Base-by-base conservation (phyloP, 768 basidiomycete species). In the Leccinellum rugosiceps region DNA sequence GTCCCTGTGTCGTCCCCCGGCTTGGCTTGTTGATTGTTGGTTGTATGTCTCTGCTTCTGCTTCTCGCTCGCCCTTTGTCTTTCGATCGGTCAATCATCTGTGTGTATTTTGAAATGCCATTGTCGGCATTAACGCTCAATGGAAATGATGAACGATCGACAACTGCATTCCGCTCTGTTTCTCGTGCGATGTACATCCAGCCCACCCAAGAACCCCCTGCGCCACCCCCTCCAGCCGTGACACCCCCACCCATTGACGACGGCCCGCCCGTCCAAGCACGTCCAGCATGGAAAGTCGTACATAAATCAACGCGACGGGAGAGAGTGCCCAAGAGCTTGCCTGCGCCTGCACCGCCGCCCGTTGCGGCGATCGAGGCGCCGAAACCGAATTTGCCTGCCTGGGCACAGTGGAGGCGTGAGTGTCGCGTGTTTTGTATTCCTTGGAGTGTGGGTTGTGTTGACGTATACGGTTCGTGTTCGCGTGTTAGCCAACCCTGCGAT, bases 401-500 rank as follows among this genome's bases (percentile, higher is more conserved):
- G 90, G 83, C 90, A 1, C 88, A 91, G 63, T 92, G 90, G 90
- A 79, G 85, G 77, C 90, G 90, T 92, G 68, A 31, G 60, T 60
- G 8, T 41, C 17, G 43, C 35, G 21, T 17, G 21, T 30, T 8
- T 11, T 11, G 5, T 21, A 8, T 43, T 10, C n/a, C 38, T 41
- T 41, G 4, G 11, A 43, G 41, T 19, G 41, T 5, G n/a, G n/a
- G n/a, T 19, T 41, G 10, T 41, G 41, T 8, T 41, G n/a, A 41
- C 38, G 38, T n/a, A 41, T 41, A n/a, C n/a, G 8, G 9, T 41
- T 41, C n/a, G n/a, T n/a, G 38, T 8, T 45, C 10, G 31, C 9
- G 17, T 38, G 52, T 13, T 55, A 90, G 88, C 89, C 4, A 88
- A 89, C 64, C 86, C 87, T 3, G 67, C 84, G 6, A 65, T 87